Base-by-base conservation (phyloP, 1,284 basidiomycete genomes). In the Wallemia mellicola region DNA sequence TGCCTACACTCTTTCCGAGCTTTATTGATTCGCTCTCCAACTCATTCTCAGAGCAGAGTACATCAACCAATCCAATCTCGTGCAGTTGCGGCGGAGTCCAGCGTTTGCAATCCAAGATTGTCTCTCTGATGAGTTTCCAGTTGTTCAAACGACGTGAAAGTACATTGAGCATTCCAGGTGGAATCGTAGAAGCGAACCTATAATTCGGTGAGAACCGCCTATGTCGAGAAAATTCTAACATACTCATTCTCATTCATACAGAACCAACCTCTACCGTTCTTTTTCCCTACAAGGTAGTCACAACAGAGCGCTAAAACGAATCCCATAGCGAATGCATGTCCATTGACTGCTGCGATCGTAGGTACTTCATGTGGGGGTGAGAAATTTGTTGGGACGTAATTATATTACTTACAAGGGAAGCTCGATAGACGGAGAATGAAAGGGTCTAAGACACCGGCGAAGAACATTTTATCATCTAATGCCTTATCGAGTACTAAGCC, bases 231-330 rank as follows among this genome's bases (percentile, higher is more conserved):
- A 11, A 11, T n/a, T 5, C 38, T 5, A 11, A 48, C 38, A 5
- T 22, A 48, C 38, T 48, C 38, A 48, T 48, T 48, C 55, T 57
- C 55, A 28, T 57, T 57, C 55, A 57, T 57, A 25, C 55, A 57
- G 24, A 57, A 28, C 55, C 55, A 57, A 2, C 55, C 55, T 14
- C 55, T 14, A 17, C 55, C 55, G 24, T 26, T 27, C 15, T 15
- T 5, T 24, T 57, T 57, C 3, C 55, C 55, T 19, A 57, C 24
- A 25, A 57, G 7, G 22, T 57, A 57, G 55, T 57, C 55, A 17
- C 25, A 57, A 25, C 55, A 57, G 27, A 57, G 55, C 55, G 55
- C 55, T 17, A 57, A 17, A 7, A 57, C 55, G 55, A 57, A 57
- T 26, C 55, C 55, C 25, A 26, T 28, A 26, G 55, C 55, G 27